Conservation (phyloP, 2,329 filamentous ascomycete species). For the Nothophoma quercina region DNA sequence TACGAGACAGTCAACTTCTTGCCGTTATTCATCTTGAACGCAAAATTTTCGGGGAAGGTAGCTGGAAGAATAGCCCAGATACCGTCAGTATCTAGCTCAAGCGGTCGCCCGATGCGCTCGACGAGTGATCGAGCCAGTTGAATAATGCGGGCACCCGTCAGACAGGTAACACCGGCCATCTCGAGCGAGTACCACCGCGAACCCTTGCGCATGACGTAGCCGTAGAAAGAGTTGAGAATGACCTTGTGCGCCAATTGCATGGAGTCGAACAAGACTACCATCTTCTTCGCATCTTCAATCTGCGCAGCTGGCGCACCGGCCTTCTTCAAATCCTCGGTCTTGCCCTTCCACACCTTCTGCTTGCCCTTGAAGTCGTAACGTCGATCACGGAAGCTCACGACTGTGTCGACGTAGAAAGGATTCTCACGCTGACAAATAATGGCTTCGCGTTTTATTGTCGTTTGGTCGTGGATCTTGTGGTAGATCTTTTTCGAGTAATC, state of each 20-base stretch:
- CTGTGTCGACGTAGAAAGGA: conserved; percentile 97
- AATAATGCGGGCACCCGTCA: conserved; percentile 96
- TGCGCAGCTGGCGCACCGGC: conserved; percentile 78
- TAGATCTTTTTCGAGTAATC: conserved; percentile 98
- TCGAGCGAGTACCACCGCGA: conserved; percentile 99
- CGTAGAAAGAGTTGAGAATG: conserved; percentile 98
- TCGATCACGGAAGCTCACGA: conserved; percentile 94
- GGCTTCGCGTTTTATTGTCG: conserved; percentile 89
- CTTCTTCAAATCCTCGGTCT: conserved; percentile 85
- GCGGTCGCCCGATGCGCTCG: conserved; percentile 87
- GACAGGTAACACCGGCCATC: conserved; percentile 97
- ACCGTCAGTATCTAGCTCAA: conserved; percentile 97
- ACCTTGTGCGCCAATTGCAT: conserved; percentile 97
- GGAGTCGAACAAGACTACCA: conserved; percentile 96
- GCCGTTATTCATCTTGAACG: conserved; percentile 91
- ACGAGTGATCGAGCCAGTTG: conserved; percentile 94
- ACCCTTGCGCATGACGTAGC: conserved; percentile 98
- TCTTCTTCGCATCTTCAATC: conserved; percentile 95
- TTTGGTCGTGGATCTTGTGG: conserved; percentile 97
- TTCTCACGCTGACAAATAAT: conserved; percentile 99
- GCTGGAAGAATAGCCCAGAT: conserved; percentile 99
- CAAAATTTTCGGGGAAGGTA: conserved; percentile 95
- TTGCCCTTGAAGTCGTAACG: conserved; percentile 98
- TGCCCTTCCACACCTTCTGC: conserved; percentile 98
- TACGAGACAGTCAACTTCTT: conserved; percentile 98